Conservation (phyloP, 106 monocot genomes). For the Dioscorea dumetorum region DNA sequence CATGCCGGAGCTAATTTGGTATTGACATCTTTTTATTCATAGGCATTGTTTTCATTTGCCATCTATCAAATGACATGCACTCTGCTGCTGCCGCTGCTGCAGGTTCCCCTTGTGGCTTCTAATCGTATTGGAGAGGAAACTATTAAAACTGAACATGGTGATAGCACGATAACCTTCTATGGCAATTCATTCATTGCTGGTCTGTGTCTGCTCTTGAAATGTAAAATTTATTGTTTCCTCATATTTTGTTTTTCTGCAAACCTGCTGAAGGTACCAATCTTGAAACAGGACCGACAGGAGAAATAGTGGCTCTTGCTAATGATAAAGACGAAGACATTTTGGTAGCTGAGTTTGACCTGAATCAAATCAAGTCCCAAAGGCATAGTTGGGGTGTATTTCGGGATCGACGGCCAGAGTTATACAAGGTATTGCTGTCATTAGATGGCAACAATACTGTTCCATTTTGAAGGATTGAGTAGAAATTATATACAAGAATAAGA, state of each 20-base stretch:
- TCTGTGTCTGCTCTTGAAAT: not conserved
- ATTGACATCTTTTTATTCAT: not conserved
- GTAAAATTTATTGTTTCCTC: not conserved
- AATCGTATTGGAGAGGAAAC: slow-evolving; percentile 90
- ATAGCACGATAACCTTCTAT: slow-evolving; percentile 75
- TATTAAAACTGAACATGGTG: slow-evolving; percentile 80
- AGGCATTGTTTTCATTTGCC: not conserved
- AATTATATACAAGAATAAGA: not conserved
- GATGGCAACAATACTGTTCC: slow-evolving; percentile 29
- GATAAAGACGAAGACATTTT: slow-evolving; percentile 83
- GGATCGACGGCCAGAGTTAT: slow-evolving; percentile 82
- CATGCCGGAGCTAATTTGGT: slow-evolving; percentile 97
- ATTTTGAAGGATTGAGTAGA: not conserved
- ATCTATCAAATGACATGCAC: not conserved
- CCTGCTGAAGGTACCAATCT: not conserved
- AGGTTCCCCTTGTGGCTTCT: slow-evolving; percentile 92
- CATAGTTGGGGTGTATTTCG: slow-evolving; percentile 85
- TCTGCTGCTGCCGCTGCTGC: slow-evolving; percentile 5
- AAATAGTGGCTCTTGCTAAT: slow-evolving; percentile 67
- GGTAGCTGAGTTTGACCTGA: slow-evolving; percentile 67
- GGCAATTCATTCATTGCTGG: slow-evolving; percentile 96
- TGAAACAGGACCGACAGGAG: slow-evolving; percentile 73
- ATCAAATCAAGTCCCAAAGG: slow-evolving; percentile 66
- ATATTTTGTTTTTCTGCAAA: not conserved
- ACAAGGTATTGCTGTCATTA: slow-evolving; percentile 63